phyloP scores from a whole-genome alignment of 805 yeast species.

The Wickerhamomyces ciferrii region DNA sequence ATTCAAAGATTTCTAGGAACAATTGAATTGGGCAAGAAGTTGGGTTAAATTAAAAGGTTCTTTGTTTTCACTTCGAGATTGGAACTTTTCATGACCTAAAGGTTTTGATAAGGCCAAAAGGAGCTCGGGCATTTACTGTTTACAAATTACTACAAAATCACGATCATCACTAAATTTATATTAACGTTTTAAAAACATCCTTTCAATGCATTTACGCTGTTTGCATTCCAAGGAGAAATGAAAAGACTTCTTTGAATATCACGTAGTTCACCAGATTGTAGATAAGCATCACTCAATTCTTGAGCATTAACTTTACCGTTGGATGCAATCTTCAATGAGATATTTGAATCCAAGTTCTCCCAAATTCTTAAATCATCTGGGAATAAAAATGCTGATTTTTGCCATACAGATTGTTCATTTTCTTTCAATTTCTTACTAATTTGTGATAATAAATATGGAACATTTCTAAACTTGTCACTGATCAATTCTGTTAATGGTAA shows the following conservation, averaged over 20 bases:
- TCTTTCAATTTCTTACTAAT: constrained; percentile 37
- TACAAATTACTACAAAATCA: not conserved
- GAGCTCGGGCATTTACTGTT: not conserved
- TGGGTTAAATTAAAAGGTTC: no score
- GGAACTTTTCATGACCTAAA: not conserved
- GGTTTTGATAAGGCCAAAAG: not conserved
- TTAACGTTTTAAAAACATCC: constrained; percentile 18
- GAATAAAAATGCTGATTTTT: constrained; percentile 65
- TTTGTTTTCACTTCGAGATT: not conserved
- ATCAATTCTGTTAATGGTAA: constrained; percentile 41
- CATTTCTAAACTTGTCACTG: constrained; percentile 45
- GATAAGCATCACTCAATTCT: constrained; percentile 47
- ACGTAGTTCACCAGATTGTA: constrained; percentile 40
- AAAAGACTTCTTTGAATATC: constrained; percentile 66
- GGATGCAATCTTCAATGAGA: constrained; percentile 56
- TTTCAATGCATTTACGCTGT: constrained; percentile 24
- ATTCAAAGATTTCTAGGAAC: no score
- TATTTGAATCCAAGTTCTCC: constrained; percentile 51
- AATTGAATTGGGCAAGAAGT: no score
- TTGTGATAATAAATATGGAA: constrained; percentile 54
- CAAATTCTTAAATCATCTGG: constrained; percentile 70
- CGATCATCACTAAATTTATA: not conserved
- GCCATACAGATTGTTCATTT: constrained; percentile 40
- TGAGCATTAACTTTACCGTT: constrained; percentile 44
- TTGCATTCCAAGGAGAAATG: constrained; percentile 47